Percentiles rank a stretch among this genome's conserved stretches.
phyloP scores from a whole-genome alignment of 176 grass and related monocot species.

The Cymbopogon citratus region DNA sequence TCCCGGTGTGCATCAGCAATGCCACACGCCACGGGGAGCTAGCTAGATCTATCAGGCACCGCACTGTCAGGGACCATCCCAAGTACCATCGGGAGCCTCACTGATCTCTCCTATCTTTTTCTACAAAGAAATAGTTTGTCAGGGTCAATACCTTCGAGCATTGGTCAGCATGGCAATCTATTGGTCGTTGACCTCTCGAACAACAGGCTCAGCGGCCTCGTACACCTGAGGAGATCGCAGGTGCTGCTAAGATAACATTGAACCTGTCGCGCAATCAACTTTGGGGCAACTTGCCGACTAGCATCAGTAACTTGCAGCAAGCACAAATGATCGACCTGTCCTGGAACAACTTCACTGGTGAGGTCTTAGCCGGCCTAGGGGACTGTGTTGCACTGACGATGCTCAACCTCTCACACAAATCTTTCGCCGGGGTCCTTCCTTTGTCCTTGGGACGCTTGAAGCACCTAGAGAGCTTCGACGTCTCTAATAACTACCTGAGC shows the following conservation, averaged over 20 bases:
- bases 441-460: slow-evolving; percentile 27
- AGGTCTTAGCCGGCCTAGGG: slow-evolving; percentile 25
- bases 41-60: slow-evolving; percentile 44
- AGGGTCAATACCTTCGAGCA: slow-evolving; percentile 52
- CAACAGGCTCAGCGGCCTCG: slow-evolving; percentile 43
- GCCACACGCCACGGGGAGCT: slow-evolving; percentile 36
- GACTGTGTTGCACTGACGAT: slow-evolving; percentile 46
- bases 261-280: slow-evolving; percentile 72
- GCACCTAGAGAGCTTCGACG: slow-evolving; percentile 45
- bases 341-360: slow-evolving; percentile 55
- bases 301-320: slow-evolving; percentile 43
- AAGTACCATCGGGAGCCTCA: slow-evolving; percentile 34
- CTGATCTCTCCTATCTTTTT: slow-evolving; percentile 12
- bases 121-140: slow-evolving; percentile 52
- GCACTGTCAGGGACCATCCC: too few species aligned
- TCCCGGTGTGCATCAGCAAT: slow-evolving; percentile 51
- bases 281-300: slow-evolving; percentile 35
- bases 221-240: slow-evolving; percentile 38
- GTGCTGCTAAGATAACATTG: slow-evolving; percentile 38
- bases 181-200: slow-evolving; percentile 52
- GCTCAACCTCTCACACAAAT: slow-evolving; percentile 75
- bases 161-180: slow-evolving; percentile 10
- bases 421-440: slow-evolving; percentile 35
- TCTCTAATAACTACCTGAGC: slow-evolving; percentile 55
- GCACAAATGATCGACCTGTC: slow-evolving; percentile 65